Evolutionary conservation across 2,329 filamentous ascomycete species (phyloP), one percentile per base, ranked within the genome.

Genomic region (Alternaria solani): DNA sequence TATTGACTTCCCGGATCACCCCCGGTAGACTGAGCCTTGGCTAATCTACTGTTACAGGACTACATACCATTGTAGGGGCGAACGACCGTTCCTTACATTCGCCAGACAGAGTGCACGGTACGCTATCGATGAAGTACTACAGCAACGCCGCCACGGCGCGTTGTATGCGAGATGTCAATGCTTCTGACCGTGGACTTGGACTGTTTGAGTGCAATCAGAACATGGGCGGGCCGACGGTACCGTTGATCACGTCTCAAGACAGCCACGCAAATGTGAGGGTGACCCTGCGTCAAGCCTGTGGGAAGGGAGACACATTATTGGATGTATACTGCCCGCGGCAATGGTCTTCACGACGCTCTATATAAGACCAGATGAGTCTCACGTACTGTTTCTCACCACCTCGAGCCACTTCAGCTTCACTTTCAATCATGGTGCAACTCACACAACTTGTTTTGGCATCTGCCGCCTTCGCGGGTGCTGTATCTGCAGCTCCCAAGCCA

Each of bases 401-500:
- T 55, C 48, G n/a, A 51, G 30, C 55, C 48, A 43, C 11, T 26
- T 41, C 30, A 39, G 41, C 36, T 20, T 51, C 52, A 20, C 26
- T 28, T 57, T 38, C 34, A 63, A 69, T 47, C 20, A 73, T 73
- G 70, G 70, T 73, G n/a, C 65, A 68, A 51, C 42, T 73, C 43
- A 71, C 65, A 32, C 64, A 66, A 14, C 59, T 72, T 20, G 53
- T 71, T 43, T 59, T 73, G 57, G 69, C 69, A 14, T 64, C 69
- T 20, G 65, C 65, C 38, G 63, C 68, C 23, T 43, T 69, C 23
- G 61, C 66, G 16, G 61, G 65, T 43, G 64, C 60, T 38, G 65
- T 53, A 12, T 57, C 64, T 34, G 70, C 69, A 51, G 60, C 59
- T 18, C 67, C 68, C 5, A 59, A 53, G 48, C 55, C 65, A 20